A percentile compares a stretch with the other conserved stretches of the same genome.
Conservation (phyloP, 495 filamentous ascomycete genomes). For the Amniculicola lignicola region DNA sequence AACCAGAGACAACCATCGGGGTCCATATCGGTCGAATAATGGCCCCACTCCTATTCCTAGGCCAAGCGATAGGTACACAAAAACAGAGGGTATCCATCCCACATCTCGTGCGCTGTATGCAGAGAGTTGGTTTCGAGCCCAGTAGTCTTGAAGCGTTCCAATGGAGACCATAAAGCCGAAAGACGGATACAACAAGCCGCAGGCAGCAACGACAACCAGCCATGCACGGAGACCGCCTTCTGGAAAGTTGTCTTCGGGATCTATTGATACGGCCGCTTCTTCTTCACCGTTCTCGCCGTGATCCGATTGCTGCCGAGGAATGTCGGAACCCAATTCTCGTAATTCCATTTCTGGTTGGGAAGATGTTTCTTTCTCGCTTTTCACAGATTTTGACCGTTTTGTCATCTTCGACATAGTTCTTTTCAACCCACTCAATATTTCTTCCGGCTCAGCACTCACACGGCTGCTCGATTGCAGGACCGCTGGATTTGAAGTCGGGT, state of each 20-base stretch:
- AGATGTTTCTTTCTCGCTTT: not conserved
- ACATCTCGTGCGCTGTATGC: constrained; percentile 51
- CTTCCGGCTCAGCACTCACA: not conserved
- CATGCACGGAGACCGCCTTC: constrained; percentile 39
- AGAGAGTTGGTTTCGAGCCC: constrained; percentile 49
- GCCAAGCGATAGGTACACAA: constrained; percentile 56
- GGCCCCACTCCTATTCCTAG: constrained; percentile 62
- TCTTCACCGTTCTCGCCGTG: not conserved
- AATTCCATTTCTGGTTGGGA: not conserved
- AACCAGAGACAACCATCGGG: constrained; percentile 59
- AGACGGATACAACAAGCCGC: constrained; percentile 34
- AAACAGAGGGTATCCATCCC: constrained; percentile 58
- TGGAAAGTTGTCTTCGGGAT: constrained; percentile 30
- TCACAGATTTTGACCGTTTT: not conserved
- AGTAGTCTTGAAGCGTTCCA: constrained; percentile 61
- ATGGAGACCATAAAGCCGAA: constrained; percentile 43
- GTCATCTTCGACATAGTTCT: not conserved
- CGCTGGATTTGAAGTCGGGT: constrained; percentile 11
- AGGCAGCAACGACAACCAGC: constrained; percentile 37
- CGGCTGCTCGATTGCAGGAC: constrained; percentile 14
- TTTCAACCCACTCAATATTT: constrained; percentile 2
- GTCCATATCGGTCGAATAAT: constrained; percentile 73
- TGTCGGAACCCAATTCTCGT: too few species aligned
- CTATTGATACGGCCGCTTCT: constrained; percentile 5
- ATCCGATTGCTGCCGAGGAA: too few species aligned